Percentiles rank a stretch among this genome's conserved stretches.
These are phyloP conservation scores for Vaccinium vitisidaea DNA, from an alignment of 148 eudicot genomes.

Conservation along the genomic window DNA sequence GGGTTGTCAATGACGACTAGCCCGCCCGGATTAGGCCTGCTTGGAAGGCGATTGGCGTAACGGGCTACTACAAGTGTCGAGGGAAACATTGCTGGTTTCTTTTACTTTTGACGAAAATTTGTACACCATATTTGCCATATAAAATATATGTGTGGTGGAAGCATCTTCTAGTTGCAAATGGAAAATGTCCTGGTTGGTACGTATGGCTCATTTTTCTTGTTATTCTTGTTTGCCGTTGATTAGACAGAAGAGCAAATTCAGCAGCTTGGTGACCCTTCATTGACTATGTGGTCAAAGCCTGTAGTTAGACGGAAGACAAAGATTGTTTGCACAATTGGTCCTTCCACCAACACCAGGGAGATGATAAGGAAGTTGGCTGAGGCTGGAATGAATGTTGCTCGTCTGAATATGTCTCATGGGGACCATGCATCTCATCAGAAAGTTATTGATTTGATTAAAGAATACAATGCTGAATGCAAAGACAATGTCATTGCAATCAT, in stretches of 20 bases:
- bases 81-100: background rate
- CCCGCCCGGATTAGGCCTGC: no score
- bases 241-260: constrained; percentile 54
- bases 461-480: constrained; percentile 83
- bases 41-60: no score
- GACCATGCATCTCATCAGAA: constrained; percentile 98
- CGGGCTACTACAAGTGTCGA: background rate
- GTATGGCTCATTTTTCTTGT: background rate
- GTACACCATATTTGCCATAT: background rate
- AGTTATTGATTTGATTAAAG: constrained; percentile 92
- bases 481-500: constrained; percentile 96
- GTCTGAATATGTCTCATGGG: constrained; percentile 96
- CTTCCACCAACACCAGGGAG: constrained; percentile 85
- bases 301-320: constrained; percentile 77
- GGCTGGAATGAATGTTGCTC: constrained; percentile 98
- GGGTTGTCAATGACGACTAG: no score
- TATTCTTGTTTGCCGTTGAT: constrained; percentile 14
- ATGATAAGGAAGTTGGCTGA: constrained; percentile 98
- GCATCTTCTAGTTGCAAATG: background rate
- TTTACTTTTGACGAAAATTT: background rate
- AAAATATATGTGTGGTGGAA: background rate
- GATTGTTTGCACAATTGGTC: constrained; percentile 96
- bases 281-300: constrained; percentile 68
- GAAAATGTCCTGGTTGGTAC: background rate
- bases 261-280: constrained; percentile 47